Base-by-base conservation (phyloP, 2,329 filamentous ascomycete genomes). In the Trichoderma atrobrunneum region DNA sequence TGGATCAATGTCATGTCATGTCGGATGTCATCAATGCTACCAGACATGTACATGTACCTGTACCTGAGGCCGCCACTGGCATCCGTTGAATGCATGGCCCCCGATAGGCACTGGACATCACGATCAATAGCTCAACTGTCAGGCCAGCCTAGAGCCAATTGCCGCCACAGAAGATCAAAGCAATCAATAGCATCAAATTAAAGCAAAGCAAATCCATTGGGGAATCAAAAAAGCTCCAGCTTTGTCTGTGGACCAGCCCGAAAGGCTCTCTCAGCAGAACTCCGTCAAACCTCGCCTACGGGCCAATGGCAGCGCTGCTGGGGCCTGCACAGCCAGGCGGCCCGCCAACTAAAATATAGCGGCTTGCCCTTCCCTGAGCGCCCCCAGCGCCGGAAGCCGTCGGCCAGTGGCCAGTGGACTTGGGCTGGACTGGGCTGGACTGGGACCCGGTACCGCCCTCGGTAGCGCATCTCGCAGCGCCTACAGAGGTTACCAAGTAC, bases 301-400 rank as follows among this genome's bases (percentile, higher is more conserved):
- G 34, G 39, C 79, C 79, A 80, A 80, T 80, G 62, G 74, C 34
- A 66, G 28, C 36, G 63, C 63, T 7, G 43, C 70, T 32, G 24
- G 39, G 76, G 74, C 72, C 75, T 74, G 51, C 72, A 76, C 75
- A 67, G 48, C 60, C 69, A 71, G 69, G 69, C 69, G 61, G 51
- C 36, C 70, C 61, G 61, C 68, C 68, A 64, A 32, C 68, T 71
- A 71, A 71, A 57, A 64, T 71, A 71, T 63, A 71, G 68, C 68
- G 68, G 59, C 68, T 43, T 43, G 60, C 16, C 60, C 68, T 48
- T 57, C 60, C 68, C 60, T 71, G 39, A 48, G 54, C 57, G 30
- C 36, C 68, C 36, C 68, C 51, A 68, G 65, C 32, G 64, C 64
- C 32, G 24, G 60, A 51, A 51, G 43, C 43, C 43, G 43, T 51